Evolutionary conservation across 768 basidiomycete species (phyloP).

Genomic region (Solioccasus polychromus): DNA sequence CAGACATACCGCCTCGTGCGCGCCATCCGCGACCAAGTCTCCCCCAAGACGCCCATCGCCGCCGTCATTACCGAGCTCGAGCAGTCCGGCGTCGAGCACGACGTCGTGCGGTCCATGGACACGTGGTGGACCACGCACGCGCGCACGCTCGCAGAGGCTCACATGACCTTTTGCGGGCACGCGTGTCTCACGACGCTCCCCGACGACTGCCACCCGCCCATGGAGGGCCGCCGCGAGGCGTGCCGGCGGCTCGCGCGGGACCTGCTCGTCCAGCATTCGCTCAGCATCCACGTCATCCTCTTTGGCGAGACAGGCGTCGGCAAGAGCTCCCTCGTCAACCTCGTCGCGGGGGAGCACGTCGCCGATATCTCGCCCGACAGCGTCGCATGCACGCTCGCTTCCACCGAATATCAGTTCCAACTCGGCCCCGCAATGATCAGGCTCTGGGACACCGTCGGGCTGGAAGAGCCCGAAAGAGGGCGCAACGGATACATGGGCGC

Average conservation of each 20-base stretch:
- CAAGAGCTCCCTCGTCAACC: slow-evolving; percentile 36
- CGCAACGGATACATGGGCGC: slow-evolving; percentile 21
- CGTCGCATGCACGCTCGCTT: slow-evolving; percentile 31
- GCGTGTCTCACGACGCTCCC: slow-evolving; percentile 24
- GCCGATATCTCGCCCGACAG: slow-evolving; percentile 26
- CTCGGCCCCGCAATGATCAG: slow-evolving; percentile 20
- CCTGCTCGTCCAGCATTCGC: slow-evolving; percentile 21
- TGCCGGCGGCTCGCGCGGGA: slow-evolving; percentile 21
- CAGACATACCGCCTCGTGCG: slow-evolving; percentile 16
- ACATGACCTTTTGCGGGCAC: slow-evolving; percentile 18
- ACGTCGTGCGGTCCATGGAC: slow-evolving; percentile 22
- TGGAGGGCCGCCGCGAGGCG: slow-evolving; percentile 12
- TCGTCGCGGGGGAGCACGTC: slow-evolving; percentile 34
- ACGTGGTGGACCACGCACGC: slow-evolving; percentile 19
- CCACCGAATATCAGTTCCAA: slow-evolving; percentile 24
- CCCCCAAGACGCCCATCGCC: slow-evolving; percentile 19
- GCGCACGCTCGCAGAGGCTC: neutral
- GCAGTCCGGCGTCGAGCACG: slow-evolving; percentile 12
- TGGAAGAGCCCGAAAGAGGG: slow-evolving; percentile 23
- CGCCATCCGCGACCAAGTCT: slow-evolving; percentile 21
- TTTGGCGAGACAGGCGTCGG: slow-evolving; percentile 42
- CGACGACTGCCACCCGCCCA: slow-evolving; percentile 18
- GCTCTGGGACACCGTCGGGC: slow-evolving; percentile 34
- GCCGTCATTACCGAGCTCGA: slow-evolving; percentile 26
- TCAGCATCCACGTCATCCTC: slow-evolving; percentile 33